Conservation (phyloP, 1,284 basidiomycete genomes). For the Kwoniella shivajii region DNA sequence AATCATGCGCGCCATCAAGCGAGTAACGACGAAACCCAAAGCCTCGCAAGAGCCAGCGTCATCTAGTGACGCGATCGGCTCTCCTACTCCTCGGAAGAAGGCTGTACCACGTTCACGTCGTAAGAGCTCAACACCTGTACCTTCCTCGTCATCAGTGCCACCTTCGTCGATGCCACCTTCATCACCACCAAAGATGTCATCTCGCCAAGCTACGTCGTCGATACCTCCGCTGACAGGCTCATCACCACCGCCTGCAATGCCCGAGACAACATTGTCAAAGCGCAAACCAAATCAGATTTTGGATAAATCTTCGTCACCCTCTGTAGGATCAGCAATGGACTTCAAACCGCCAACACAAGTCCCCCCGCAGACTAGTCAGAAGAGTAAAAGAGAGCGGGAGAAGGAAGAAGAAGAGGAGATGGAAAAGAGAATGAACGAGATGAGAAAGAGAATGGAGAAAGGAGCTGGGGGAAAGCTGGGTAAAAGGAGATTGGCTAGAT, state of each 20-base stretch:
- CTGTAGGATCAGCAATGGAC: constrained; percentile 6
- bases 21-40: background rate
- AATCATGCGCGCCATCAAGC: constrained; percentile 7
- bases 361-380: background rate
- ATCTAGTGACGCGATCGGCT: background rate
- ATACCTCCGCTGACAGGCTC: background rate
- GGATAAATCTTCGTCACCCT: constrained; percentile 1
- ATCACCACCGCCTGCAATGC: background rate
- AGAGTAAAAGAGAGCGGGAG: constrained; percentile 20
- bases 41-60: background rate
- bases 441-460: constrained; percentile 32
- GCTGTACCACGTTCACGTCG: background rate
- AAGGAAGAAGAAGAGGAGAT: constrained; percentile 32
- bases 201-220: background rate
- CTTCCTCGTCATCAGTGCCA: background rate
- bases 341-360: constrained; percentile 9
- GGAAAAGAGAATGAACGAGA: constrained; percentile 40
- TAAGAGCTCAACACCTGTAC: background rate
- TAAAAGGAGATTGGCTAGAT: constrained; percentile 22
- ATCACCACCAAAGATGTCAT: background rate
- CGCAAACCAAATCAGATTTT: background rate
- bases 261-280: background rate
- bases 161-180: constrained; percentile 2
- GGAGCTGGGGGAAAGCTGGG: constrained; percentile 34
- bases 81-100: constrained; percentile 1